phyloP scores from a whole-genome alignment of 75 land plant genomes.

The Selaginella tamariscina region DNA sequence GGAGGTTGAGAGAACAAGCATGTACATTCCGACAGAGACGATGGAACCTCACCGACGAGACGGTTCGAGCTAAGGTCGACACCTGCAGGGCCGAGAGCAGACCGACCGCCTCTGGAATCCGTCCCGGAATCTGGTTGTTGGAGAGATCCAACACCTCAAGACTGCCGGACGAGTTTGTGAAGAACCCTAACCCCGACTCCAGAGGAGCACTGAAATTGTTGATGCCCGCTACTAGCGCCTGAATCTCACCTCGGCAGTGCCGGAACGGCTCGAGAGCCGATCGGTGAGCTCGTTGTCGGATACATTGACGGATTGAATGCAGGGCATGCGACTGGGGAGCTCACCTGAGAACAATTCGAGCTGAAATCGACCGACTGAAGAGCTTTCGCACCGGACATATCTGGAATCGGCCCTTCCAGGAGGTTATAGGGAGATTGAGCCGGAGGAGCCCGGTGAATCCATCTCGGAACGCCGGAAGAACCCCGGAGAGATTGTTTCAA shows the following conservation, averaged over 20 bases:
- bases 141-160: background rate
- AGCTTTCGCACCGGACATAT: background rate
- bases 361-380: background rate
- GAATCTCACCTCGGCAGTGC: background rate
- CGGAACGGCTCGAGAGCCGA: background rate
- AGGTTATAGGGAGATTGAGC: conserved; percentile 51
- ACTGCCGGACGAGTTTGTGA: background rate
- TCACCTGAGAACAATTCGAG: conserved; percentile 24
- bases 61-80: background rate
- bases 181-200: background rate
- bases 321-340: conserved; percentile 21
- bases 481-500: background rate
- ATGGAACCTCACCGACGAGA: background rate
- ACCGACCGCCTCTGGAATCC: background rate
- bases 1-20: background rate
- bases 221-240: background rate
- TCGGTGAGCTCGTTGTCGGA: conserved; percentile 19
- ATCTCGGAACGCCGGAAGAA: conserved; percentile 18
- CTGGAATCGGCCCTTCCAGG: conserved; percentile 35
- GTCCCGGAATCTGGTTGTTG: background rate
- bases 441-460: conserved; percentile 25
- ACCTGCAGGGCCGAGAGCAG: background rate
- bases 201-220: background rate
- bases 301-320: conserved; percentile 20
- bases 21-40: background rate